Evolutionary conservation across 169 alveolate species (phyloP), one percentile per base, ranked within the genome.

Genomic region (Eimeria necatrix): DNA sequence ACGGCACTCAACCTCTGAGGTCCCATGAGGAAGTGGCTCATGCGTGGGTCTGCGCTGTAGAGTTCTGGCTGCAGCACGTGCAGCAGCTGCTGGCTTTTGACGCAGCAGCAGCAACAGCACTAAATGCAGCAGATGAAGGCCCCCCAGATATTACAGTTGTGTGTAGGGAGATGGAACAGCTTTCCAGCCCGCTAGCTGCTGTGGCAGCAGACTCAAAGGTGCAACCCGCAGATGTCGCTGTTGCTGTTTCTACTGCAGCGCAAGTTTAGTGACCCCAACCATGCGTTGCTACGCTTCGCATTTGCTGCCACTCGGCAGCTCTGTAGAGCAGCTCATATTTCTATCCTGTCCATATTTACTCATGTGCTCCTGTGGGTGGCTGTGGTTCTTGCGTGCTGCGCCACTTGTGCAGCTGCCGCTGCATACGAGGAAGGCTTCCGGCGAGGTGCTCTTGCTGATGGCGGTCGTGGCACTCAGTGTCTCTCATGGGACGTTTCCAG

Each of bases 11-110:
- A 2, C 68, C 68, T 18, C 68, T 0, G 22, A 32, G 41, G 41
- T 0, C 41, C 41, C 68, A 10, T 14, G 83, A 73, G 24, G 83
- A 73, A 73, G 56, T 26, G 14, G 22, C 24, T n/a, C 24, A 26
- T 41, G 83, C 51, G 14, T 32, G 83, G 51, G 24, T 73, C 12
- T 73, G 83, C 52, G 83, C 52, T 7, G 52, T 41, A n/a, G 83
- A 73, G 20, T 73, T 73, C 51, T 73, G 83, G 83, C 48, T 73
- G 83, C 83, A 73, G 83, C 83, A 73, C 53, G 83, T 73, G 83
- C 83, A 73, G 83, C 83, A 22, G 53, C 83, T 73, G 83, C 12
- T 56, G 2, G 32, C 46, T 8, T 8, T 14, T n/a, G 78, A 68
- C 14, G 41, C 78, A 14, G 68, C 68, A 56, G 68, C 68, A 56